Percentiles rank a stretch among this genome's conserved stretches.
Evolutionary conservation across 495 filamentous ascomycete species (phyloP).

Genomic region (Aspergillus carlsbadensis): DNA sequence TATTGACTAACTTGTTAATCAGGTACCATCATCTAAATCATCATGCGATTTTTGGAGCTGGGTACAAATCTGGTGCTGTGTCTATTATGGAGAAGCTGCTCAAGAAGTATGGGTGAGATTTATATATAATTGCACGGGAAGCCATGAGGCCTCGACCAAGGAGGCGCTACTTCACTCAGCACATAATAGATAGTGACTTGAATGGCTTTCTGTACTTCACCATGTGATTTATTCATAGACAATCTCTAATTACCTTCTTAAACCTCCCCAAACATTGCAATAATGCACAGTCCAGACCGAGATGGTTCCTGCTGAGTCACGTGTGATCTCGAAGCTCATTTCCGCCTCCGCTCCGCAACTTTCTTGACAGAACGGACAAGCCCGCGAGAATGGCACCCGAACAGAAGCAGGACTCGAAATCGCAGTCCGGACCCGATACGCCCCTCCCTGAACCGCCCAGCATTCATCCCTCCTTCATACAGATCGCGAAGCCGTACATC

Average conservation of each 20-base stretch:
- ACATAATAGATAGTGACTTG: too few relatives aligned
- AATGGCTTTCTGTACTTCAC: too few relatives aligned
- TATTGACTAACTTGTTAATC: conserved; percentile 5
- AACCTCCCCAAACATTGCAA: too few relatives aligned
- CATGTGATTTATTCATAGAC: too few relatives aligned
- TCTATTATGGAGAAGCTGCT: conserved; percentile 71
- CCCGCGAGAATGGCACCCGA: conserved; percentile 25
- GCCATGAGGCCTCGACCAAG: neutral
- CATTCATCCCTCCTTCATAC: conserved; percentile 71
- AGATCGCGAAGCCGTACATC: conserved; percentile 67
- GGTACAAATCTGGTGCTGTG: conserved; percentile 71
- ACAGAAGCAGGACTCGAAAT: conserved; percentile 19
- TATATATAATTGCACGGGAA: conserved; percentile 1
- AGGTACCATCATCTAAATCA: conserved; percentile 93
- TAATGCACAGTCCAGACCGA: too few relatives aligned
- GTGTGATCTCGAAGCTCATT: neutral
- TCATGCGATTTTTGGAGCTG: conserved; percentile 77
- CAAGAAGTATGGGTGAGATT: conserved; percentile 57
- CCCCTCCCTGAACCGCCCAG: conserved; percentile 34
- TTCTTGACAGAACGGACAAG: neutral
- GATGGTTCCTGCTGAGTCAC: neutral
- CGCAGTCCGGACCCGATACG: conserved; percentile 12
- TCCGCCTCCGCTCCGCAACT: neutral
- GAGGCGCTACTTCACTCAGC: too few relatives aligned
- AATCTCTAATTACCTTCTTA: too few relatives aligned